Conservation (phyloP, 2,329 filamentous ascomycete species). For the Bretziella fagacearum region DNA sequence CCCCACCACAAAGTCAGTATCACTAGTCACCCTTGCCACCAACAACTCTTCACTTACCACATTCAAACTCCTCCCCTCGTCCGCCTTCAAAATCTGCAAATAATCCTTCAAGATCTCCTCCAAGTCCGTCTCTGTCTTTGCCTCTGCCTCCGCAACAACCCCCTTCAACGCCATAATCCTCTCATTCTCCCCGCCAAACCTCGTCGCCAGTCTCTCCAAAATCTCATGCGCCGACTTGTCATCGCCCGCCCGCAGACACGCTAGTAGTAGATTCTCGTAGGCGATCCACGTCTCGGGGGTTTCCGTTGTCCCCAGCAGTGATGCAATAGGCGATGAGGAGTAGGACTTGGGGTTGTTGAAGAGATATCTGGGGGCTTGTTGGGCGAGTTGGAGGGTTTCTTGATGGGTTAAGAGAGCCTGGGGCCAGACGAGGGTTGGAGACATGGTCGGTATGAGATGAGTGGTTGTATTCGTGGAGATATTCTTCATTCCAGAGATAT, state of each 20-base stretch:
- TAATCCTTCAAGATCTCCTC: conserved; percentile 60
- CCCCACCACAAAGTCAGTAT: not conserved
- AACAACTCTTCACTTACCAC: conserved; percentile 39
- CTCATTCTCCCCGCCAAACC: conserved; percentile 75
- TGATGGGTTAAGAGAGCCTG: conserved; percentile 39
- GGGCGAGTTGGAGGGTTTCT: conserved; percentile 40
- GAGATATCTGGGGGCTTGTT: conserved; percentile 41
- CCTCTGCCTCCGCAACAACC: conserved; percentile 68
- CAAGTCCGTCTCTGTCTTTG: conserved; percentile 46
- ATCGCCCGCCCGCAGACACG: conserved; percentile 72
- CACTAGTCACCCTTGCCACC: conserved; percentile 19
- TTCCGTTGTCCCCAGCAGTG: conserved; percentile 43
- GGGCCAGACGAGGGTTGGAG: conserved; percentile 37
- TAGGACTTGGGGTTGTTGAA: conserved; percentile 35
- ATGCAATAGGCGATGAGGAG: conserved; percentile 35
- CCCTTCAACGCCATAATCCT: conserved; percentile 70
- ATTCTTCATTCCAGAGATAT: too few species aligned
- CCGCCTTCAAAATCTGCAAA: conserved; percentile 44
- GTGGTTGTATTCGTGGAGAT: not conserved
- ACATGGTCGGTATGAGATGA: conserved; percentile 23
- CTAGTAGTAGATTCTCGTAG: conserved; percentile 73
- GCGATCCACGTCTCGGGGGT: conserved; percentile 66
- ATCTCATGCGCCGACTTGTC: conserved; percentile 59
- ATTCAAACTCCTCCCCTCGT: conserved; percentile 51
- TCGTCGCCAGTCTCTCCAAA: conserved; percentile 55